A percentile compares a stretch with the other conserved stretches of the same genome.
These are phyloP conservation scores for Diaporthe sp. DNA, from an alignment of 2,329 filamentous ascomycete genomes.

Conservation along the genomic window DNA sequence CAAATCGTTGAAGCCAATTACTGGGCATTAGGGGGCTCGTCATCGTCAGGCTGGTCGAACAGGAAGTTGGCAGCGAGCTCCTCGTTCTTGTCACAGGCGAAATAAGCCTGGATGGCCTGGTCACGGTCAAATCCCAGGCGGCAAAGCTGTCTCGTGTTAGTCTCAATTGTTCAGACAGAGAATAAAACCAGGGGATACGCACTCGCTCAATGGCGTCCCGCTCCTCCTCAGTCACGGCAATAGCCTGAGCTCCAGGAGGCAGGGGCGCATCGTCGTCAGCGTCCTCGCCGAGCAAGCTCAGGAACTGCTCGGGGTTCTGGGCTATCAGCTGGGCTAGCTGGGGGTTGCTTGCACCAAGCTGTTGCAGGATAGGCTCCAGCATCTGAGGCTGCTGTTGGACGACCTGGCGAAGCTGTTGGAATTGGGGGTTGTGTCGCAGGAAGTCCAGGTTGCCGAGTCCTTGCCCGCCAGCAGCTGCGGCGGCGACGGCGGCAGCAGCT, in stretches of 20 bases:
- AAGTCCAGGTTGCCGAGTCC: slow-evolving; percentile 89
- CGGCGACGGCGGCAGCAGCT: slow-evolving; percentile 64
- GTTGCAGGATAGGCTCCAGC: slow-evolving; percentile 97
- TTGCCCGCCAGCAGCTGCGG: slow-evolving; percentile 57
- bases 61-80: slow-evolving; percentile 98
- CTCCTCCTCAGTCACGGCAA: slow-evolving; percentile 95
- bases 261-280: slow-evolving; percentile 86
- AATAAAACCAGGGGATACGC: slow-evolving; percentile 53
- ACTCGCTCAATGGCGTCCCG: slow-evolving; percentile 96
- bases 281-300: slow-evolving; percentile 90
- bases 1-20: slow-evolving; percentile 46
- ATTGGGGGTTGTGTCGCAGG: slow-evolving; percentile 94
- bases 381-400: slow-evolving; percentile 98
- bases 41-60: slow-evolving; percentile 95
- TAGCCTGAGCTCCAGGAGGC: slow-evolving; percentile 89
- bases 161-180: slow-evolving; percentile 32
- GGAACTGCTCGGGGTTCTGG: slow-evolving; percentile 92
- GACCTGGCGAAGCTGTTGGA: slow-evolving; percentile 96
- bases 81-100: slow-evolving; percentile 99
- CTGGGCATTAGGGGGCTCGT: slow-evolving; percentile 65
- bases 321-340: slow-evolving; percentile 94
- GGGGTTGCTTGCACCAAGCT: slow-evolving; percentile 94
- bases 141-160: slow-evolving; percentile 75
- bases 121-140: slow-evolving; percentile 94
- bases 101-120: slow-evolving; percentile 96